Conservation (phyloP, 2,329 filamentous ascomycete species). For the Diaporthe sp. region DNA sequence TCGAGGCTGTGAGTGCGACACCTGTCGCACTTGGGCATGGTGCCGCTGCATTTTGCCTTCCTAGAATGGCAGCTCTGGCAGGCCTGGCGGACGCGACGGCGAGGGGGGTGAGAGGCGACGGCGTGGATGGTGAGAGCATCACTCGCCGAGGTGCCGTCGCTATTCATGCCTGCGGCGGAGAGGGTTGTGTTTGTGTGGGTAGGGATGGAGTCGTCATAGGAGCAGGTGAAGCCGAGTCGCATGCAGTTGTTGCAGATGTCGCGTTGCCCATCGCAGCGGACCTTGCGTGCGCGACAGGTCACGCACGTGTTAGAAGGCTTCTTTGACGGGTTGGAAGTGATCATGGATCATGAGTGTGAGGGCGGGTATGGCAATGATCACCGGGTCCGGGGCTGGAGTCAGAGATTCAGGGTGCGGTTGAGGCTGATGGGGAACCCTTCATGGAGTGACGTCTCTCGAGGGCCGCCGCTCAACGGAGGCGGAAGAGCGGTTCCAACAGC, state of each 20-base stretch:
- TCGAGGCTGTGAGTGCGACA: conserved; percentile 67
- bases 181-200: conserved; percentile 35
- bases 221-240: conserved; percentile 69
- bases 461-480: conserved; percentile 32
- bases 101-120: conserved; percentile 61
- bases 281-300: conserved; percentile 58
- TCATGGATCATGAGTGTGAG: conserved; percentile 37
- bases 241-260: conserved; percentile 71
- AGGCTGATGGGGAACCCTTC: conserved; percentile 21
- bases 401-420: not conserved
- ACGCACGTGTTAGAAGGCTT: conserved; percentile 43
- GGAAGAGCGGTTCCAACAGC: conserved; percentile 20
- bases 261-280: conserved; percentile 69
- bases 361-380: conserved; percentile 19
- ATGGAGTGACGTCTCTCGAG: conserved; percentile 31
- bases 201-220: conserved; percentile 63
- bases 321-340: conserved; percentile 41
- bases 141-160: conserved; percentile 42
- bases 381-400: conserved; percentile 5
- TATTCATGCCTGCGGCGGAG: conserved; percentile 41
- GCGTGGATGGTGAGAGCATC: conserved; percentile 54
- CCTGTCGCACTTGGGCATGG: conserved; percentile 67
- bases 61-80: conserved; percentile 71
- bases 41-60: conserved; percentile 72
- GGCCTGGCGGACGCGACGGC: conserved; percentile 69